Conservation (phyloP, 2,329 filamentous ascomycete species). For the Curvularia eragrostidis region DNA sequence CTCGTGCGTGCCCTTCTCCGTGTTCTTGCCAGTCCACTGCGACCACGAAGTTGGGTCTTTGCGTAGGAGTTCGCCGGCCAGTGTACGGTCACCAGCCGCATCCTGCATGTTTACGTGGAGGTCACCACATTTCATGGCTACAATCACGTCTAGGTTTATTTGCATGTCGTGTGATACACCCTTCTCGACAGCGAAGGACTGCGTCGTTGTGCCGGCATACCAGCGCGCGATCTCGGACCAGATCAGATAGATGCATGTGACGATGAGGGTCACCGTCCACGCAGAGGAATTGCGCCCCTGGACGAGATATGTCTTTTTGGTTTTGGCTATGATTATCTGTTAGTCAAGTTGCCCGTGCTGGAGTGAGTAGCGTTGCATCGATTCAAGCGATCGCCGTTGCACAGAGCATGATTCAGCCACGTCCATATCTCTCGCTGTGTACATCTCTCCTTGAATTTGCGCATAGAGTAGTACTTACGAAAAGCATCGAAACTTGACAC, state of each 20-base stretch:
- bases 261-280: constrained; percentile 84
- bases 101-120: constrained; percentile 98
- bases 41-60: constrained; percentile 81
- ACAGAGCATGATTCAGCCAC: constrained; percentile 4
- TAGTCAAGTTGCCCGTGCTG: constrained; percentile 10
- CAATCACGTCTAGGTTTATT: constrained; percentile 93
- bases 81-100: constrained; percentile 87
- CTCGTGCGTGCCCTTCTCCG: constrained; percentile 58
- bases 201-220: constrained; percentile 83
- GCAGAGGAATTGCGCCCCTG: constrained; percentile 86
- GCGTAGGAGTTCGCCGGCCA: constrained; percentile 76
- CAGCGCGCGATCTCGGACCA: constrained; percentile 80
- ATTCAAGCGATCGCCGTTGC: neutral
- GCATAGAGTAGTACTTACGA: constrained; percentile 65
- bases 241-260: constrained; percentile 76
- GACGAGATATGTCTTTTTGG: constrained; percentile 90
- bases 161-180: constrained; percentile 86
- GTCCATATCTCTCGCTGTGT: neutral
- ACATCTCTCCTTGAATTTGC: neutral
- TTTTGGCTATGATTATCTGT: constrained; percentile 72
- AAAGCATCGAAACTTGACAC: constrained; percentile 93
- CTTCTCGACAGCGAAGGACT: constrained; percentile 94
- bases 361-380: constrained; percentile 5
- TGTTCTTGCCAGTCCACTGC: constrained; percentile 77
- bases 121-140: constrained; percentile 85